Evolutionary conservation across 1,284 basidiomycete species (phyloP), one percentile per base, ranked within the genome.

Genomic region (Termitomyces sp.): DNA sequence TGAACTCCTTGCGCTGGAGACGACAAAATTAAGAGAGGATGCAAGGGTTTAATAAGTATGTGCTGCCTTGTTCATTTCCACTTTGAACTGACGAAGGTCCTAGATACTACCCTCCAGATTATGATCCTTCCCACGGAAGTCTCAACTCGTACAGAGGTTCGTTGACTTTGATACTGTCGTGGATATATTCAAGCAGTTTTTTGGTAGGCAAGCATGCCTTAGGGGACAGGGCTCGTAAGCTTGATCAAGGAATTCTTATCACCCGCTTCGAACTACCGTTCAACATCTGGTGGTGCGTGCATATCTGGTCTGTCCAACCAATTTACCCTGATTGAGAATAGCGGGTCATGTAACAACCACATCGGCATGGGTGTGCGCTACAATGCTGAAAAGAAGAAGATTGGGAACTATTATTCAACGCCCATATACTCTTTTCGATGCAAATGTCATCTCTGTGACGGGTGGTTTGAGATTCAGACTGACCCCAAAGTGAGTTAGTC

Each of bases 351-450:
- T 70, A 84, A 94, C 69, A 89, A 88, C 61, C 94, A 97, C 71
- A 92, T 97, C 54, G 94, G 94, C 14, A 95, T 95, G 81, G 94
- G 95, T 26, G 95, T 97, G 3, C 89, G 97, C 1, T 99, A 97
- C 77, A 99, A 99, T 63, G 97, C 97, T 0, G 93, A 97, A 69
- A 99, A 99, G 79, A 87, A 87, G 72, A 97, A 96, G 69, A 81
- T 97, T 16, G 97, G 95, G n/a, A 85, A 83, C 58, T 99, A 99
- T 72, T 93, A 91, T 65, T 89, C 87, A 0, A 98, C 95, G 0
- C 91, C 94, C 2, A 97, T 99, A 50, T 98, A 78, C 68, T 88
- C 85, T 0, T 99, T 99, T 67, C 80, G 91, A 35, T 99, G 96
- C 72, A 99, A 98, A 76, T 99, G 97, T 65, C 93, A 97, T 66